phyloP scores from a whole-genome alignment of 257 asterid genomes.

The Anisodus acutangulus region DNA sequence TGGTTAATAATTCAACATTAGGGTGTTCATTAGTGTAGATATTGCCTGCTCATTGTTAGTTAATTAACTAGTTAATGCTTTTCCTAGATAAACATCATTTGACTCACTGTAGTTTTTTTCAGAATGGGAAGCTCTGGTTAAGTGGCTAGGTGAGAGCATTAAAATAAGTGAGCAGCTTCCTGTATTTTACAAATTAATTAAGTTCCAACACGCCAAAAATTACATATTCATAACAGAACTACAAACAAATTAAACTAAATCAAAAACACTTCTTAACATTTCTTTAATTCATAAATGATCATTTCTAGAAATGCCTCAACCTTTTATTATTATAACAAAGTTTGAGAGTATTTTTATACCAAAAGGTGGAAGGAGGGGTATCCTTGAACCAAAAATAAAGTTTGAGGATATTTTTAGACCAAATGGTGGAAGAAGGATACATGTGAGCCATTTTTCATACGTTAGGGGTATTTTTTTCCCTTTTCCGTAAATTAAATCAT shows the following conservation, averaged over 20 bases:
- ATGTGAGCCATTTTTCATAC: too few species aligned
- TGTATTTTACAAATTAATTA: not conserved
- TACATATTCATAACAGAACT: not conserved
- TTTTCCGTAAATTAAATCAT: too few species aligned
- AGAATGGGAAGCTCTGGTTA: conserved; percentile 73
- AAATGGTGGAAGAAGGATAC: too few species aligned
- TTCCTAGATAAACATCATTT: too few species aligned
- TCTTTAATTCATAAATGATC: not conserved
- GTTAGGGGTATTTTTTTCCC: too few species aligned
- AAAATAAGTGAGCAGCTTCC: not conserved
- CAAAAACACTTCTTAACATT: not conserved
- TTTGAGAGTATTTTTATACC: too few species aligned
- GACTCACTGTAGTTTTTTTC: not conserved
- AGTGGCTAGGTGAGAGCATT: not conserved
- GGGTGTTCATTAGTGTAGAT: not conserved
- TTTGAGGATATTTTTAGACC: too few species aligned
- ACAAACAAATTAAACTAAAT: not conserved
- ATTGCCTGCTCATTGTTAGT: not conserved
- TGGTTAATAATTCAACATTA: not conserved
- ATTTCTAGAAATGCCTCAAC: too few species aligned
- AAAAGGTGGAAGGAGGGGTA: too few species aligned
- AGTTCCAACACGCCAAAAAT: not conserved
- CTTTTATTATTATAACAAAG: too few species aligned
- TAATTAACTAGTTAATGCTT: not conserved
- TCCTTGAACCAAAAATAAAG: too few species aligned